Evolutionary conservation across 768 basidiomycete genomes (phyloP), one percentile per base, ranked within the genome.

Genomic region (Wakefieldia striispora): DNA sequence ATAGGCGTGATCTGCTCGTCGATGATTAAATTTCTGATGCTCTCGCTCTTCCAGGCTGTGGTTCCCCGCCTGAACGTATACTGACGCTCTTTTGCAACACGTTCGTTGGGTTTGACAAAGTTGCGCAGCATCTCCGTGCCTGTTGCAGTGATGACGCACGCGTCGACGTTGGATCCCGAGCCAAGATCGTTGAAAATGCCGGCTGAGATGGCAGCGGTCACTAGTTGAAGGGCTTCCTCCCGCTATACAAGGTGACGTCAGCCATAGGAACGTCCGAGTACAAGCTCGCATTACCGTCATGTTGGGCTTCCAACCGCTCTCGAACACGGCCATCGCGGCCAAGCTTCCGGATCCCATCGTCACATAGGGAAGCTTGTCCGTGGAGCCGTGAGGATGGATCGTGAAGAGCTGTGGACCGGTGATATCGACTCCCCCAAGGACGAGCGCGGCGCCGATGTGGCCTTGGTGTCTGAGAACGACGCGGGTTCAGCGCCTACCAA

Each of bases 141-240:
- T 41, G 78, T 72, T 39, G 86, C 84, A 4, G 91, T 94, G 71
- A 99, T 95, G 58, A 98, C 81, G 68, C 95, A 95, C 1, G 94
- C 95, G 68, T 99, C 97, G 61, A 98, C 82, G 66, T 99, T 98
- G n/a, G 91, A 94, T 37, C 97, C 97, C 1, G 95, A 97, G 4
- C 97, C 97, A 29, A 98, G 82, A 75, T 99, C 97, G 74, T 99
- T 98, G 81, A 97, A 98, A 66, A 99, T 95, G 79, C 97, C 97
- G 2, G 92, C 90, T 20, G 88, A 84, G 61, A 99, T 84, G 40
- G 97, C 95, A 34, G 82, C 77, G 49, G 86, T 82, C 33, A 97
- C 94, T 17, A 98, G 77, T 6, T 75, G 73, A 42, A 98, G 80
- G 3, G 93, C 95, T 21, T 88, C 86, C 36, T 82, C 79, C 35